Percentiles rank a stretch among this genome's conserved stretches.
These are phyloP conservation scores for Dryadomyces quercivorus DNA, from an alignment of 2,329 filamentous ascomycete genomes.

Conservation along the genomic window DNA sequence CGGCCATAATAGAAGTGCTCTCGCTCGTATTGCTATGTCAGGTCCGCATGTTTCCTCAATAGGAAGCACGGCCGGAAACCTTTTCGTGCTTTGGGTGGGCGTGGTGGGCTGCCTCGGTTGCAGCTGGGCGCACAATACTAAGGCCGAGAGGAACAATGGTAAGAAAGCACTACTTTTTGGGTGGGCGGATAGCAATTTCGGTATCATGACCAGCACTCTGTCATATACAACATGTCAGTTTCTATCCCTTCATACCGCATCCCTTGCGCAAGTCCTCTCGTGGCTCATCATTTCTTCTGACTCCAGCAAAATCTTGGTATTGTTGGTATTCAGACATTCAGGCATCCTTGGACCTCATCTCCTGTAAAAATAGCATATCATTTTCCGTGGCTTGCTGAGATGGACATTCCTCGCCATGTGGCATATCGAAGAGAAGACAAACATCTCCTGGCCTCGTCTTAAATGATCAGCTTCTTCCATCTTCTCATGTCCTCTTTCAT, in stretches of 20 bases:
- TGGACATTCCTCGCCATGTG: not conserved
- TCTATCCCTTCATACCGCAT: not conserved
- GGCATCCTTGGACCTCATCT: not conserved
- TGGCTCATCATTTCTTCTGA: not conserved
- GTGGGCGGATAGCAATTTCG: not conserved
- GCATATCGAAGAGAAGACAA: not conserved
- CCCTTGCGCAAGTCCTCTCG: not conserved
- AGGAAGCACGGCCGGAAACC: not conserved
- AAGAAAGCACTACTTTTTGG: not conserved
- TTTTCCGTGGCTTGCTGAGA: not conserved
- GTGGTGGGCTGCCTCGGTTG: not conserved
- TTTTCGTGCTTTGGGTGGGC: not conserved
- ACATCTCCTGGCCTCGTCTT: not conserved
- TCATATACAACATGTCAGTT: not conserved
- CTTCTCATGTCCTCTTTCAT: not conserved
- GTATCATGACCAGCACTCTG: not conserved
- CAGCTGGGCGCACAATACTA: conserved; percentile 6
- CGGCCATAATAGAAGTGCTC: no score
- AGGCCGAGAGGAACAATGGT: conserved; percentile 3
- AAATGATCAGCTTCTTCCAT: not conserved
- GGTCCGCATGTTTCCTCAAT: not conserved
- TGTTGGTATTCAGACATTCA: not conserved
- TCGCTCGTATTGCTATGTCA: no score
- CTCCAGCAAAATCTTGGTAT: not conserved
- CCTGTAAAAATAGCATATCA: not conserved